phyloP scores from a whole-genome alignment of 225 moss, liverwort and hornwort genomes.

The Polytrichum formosum region DNA sequence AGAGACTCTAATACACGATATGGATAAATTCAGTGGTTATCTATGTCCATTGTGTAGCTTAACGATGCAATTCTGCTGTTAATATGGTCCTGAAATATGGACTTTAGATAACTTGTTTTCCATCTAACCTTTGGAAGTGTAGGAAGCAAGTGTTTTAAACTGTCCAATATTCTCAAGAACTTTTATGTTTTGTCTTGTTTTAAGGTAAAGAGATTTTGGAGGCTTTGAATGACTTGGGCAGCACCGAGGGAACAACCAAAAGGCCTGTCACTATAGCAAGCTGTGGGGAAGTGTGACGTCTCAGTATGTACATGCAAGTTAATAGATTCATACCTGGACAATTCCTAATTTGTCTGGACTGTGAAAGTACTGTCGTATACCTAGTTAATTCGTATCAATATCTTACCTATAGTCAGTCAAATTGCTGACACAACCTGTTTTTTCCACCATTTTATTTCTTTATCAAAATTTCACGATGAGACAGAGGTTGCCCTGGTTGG shows the following conservation, averaged over 20 bases:
- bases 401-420: neutral
- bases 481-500: neutral
- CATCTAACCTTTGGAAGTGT: no score
- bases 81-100: no score
- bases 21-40: no score
- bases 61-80: no score
- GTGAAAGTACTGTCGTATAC: constrained; percentile 1
- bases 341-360: neutral
- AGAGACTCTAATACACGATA: no score
- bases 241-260: constrained; percentile 58
- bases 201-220: constrained; percentile 69
- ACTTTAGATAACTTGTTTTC: no score
- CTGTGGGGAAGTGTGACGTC: constrained; percentile 47
- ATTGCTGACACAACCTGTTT: neutral
- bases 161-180: neutral
- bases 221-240: constrained; percentile 66
- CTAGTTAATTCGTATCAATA: neutral
- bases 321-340: neutral
- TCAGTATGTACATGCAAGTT: neutral
- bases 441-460: neutral
- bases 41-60: no score
- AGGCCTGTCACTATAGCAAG: constrained; percentile 57
- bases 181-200: neutral
- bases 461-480: neutral
- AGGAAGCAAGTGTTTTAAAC: no score